A percentile compares a stretch with the other conserved stretches of the same genome.
Evolutionary conservation across 768 basidiomycete species (phyloP).

Genomic region (Lactarius deliciosus): DNA sequence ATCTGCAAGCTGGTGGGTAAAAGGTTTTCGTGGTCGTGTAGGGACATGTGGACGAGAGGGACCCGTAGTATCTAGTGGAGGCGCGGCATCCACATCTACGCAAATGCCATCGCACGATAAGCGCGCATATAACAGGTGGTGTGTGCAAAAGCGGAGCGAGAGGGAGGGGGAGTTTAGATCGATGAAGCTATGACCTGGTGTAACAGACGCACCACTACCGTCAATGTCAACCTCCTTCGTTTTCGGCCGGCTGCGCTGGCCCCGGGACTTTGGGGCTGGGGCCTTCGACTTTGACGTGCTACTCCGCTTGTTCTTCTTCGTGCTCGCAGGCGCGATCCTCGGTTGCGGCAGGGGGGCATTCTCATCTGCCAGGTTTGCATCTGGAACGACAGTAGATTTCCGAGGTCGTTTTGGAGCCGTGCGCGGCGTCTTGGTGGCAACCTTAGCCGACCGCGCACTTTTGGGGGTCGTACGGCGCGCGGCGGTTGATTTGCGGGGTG

Average conservation of each 20-base stretch:
- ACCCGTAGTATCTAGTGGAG: not conserved
- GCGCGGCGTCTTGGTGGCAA: slow-evolving; percentile 8
- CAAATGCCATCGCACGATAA: not conserved
- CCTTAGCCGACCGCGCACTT: not conserved
- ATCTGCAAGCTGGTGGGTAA: slow-evolving; percentile 15
- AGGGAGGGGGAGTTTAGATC: not conserved
- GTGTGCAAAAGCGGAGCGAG: not conserved
- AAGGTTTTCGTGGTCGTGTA: not conserved
- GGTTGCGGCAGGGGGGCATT: not conserved
- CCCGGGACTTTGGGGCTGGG: not conserved
- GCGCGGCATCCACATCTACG: not conserved
- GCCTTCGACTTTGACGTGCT: not conserved
- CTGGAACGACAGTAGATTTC: not conserved
- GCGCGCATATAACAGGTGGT: not conserved
- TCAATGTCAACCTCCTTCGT: not conserved
- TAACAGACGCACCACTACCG: slow-evolving; percentile 6
- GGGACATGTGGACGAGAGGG: not conserved
- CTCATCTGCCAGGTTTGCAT: not conserved
- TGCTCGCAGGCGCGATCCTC: not conserved
- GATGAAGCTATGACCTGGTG: not conserved
- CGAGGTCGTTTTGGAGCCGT: not conserved
- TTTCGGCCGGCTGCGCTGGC: not conserved
- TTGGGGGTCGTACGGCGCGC: not conserved
- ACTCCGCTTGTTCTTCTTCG: slow-evolving; percentile 1
- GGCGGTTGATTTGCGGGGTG: slow-evolving; percentile 6